phyloP scores from a whole-genome alignment of 129 eudicot species.

The Flaveria trinervia region DNA sequence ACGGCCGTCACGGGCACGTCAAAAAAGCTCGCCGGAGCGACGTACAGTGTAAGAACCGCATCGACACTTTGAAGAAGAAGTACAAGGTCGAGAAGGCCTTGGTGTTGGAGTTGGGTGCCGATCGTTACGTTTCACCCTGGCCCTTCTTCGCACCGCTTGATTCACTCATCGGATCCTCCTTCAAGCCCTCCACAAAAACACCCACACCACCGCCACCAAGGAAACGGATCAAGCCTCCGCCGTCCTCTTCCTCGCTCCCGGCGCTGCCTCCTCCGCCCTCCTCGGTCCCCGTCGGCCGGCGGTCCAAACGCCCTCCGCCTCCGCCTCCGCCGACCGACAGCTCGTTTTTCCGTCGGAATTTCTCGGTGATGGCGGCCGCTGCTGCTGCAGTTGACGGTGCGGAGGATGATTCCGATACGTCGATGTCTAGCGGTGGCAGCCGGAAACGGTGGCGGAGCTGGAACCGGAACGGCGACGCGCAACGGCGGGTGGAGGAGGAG shows the following conservation, averaged over 20 bases:
- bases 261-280: conserved; percentile 28
- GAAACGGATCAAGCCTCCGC: conserved; percentile 22
- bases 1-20: conserved; percentile 48
- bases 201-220: conserved; percentile 30
- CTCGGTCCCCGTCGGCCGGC: conserved; percentile 54
- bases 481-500: neutral
- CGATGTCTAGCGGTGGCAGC: conserved; percentile 22
- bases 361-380: conserved; percentile 70
- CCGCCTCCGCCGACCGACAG: conserved; percentile 24
- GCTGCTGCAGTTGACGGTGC: conserved; percentile 49
- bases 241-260: neutral
- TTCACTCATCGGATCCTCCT: conserved; percentile 52
- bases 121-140: conserved; percentile 56
- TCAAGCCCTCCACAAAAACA: conserved; percentile 29
- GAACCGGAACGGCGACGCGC: conserved; percentile 19
- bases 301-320: conserved; percentile 56
- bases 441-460: neutral
- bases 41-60: conserved; percentile 74
- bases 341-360: conserved; percentile 46
- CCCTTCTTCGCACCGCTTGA: conserved; percentile 64
- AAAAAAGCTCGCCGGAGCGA: conserved; percentile 54
- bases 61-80: conserved; percentile 82
- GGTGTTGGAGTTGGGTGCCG: conserved; percentile 37
- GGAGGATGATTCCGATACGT: conserved; percentile 34
- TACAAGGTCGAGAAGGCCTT: conserved; percentile 69